Evolutionary conservation across 352 stramenopile species (phyloP).

Genomic region (Phytopythium vexans): DNA sequence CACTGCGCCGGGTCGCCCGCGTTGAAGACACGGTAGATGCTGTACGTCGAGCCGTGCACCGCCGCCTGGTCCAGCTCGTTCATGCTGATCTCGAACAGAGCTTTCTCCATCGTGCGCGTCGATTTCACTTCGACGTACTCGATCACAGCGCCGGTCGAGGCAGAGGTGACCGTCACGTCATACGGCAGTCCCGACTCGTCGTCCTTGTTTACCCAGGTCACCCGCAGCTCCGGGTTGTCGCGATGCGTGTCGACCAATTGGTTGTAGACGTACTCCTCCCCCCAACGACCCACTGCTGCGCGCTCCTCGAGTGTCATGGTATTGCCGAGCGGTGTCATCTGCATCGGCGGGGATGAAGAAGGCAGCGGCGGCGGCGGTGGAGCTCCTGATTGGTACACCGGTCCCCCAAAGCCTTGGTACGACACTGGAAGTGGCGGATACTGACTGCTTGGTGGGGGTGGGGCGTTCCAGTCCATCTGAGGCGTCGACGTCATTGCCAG

Average conservation of each 20-base stretch:
- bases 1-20: constrained; percentile 64
- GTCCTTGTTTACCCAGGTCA: constrained; percentile 75
- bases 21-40: constrained; percentile 86
- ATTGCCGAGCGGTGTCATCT: constrained; percentile 33
- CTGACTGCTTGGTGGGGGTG: no score
- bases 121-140: constrained; percentile 88
- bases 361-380: constrained; percentile 3
- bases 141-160: constrained; percentile 34
- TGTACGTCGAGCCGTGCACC: constrained; percentile 72
- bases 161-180: constrained; percentile 56
- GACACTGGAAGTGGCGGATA: constrained; percentile 9
- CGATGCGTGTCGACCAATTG: constrained; percentile 53
- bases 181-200: constrained; percentile 84
- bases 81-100: constrained; percentile 87
- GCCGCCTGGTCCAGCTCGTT: constrained; percentile 85
- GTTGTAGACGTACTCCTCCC: constrained; percentile 80
- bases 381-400: constrained; percentile 8
- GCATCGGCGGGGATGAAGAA: constrained; percentile 2
- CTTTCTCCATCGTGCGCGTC: constrained; percentile 85
- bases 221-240: constrained; percentile 30
- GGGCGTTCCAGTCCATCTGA: no score
- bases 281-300: constrained; percentile 75
- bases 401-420: no score
- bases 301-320: constrained; percentile 74
- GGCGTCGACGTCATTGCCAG: no score